phyloP scores from a whole-genome alignment of 257 asterid species.

The Orobanche coerulescens region DNA sequence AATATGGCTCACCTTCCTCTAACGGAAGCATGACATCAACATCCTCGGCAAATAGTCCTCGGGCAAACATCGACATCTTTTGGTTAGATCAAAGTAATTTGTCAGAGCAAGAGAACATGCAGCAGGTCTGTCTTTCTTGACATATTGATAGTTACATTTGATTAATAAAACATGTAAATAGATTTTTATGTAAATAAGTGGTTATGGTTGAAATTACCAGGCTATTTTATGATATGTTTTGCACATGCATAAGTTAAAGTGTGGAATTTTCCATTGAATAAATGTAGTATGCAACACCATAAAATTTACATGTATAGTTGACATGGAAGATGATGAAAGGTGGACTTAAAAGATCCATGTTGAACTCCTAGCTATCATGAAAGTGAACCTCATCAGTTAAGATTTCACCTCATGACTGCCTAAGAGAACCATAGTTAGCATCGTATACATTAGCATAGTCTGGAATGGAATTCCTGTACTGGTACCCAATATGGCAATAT shows the following conservation, averaged over 20 bases:
- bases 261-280: conserved; percentile 1
- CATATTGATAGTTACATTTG: conserved; percentile 9
- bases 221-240: background rate
- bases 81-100: conserved; percentile 66
- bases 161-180: conserved; percentile 1
- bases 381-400: background rate
- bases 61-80: conserved; percentile 57
- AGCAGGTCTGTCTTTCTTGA: conserved; percentile 55
- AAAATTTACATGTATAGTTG: conserved; percentile 2
- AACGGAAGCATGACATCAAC: conserved; percentile 81
- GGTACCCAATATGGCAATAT: background rate
- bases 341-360: background rate
- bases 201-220: conserved; percentile 13
- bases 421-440: background rate
- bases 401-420: background rate
- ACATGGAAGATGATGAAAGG: background rate
- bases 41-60: conserved; percentile 87
- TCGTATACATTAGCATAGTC: background rate
- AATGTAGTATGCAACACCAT: conserved; percentile 6
- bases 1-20: conserved; percentile 79
- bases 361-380: background rate
- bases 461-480: background rate
- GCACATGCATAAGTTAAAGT: conserved; percentile 4
- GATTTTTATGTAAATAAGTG: background rate
- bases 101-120: conserved; percentile 64